A percentile compares a stretch with the other conserved stretches of the same genome.
These are phyloP conservation scores for Sanghuangporus sanghuang DNA, from an alignment of 1,284 basidiomycete species.

Conservation along the genomic window DNA sequence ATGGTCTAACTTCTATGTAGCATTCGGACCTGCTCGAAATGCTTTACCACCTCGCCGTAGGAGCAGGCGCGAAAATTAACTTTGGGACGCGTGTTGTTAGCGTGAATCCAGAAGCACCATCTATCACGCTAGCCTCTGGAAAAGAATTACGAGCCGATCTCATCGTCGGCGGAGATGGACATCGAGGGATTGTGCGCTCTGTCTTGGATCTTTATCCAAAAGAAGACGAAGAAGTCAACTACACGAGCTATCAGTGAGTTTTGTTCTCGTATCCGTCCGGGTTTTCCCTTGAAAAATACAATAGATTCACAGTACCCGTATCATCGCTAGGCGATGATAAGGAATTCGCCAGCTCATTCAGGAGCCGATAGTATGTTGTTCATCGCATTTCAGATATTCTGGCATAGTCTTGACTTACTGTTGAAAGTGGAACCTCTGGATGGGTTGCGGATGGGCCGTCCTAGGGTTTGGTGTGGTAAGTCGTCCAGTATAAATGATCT, in stretches of 20 bases:
- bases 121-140: slow-evolving; percentile 40
- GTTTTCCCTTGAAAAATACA: background rate
- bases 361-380: background rate
- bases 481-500: background rate
- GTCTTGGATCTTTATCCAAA: slow-evolving; percentile 23
- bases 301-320: background rate
- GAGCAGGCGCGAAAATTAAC: slow-evolving; percentile 38
- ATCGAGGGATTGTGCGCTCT: slow-evolving; percentile 30
- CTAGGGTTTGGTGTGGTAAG: background rate
- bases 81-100: slow-evolving; percentile 33
- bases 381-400: background rate
- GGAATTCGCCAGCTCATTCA: background rate
- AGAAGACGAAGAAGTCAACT: background rate
- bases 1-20: slow-evolving; percentile 24
- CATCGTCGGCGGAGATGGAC: slow-evolving; percentile 65
- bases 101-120: slow-evolving; percentile 29
- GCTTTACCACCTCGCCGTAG: slow-evolving; percentile 40
- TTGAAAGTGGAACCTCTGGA: slow-evolving; percentile 12
- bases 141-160: slow-evolving; percentile 46
- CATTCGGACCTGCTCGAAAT: slow-evolving; percentile 41
- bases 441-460: slow-evolving; percentile 5
- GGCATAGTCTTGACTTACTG: too few relatives aligned
- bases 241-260: background rate
- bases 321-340: slow-evolving; percentile 1
- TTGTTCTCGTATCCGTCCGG: background rate